Percentiles rank a stretch among this genome's conserved stretches.
These are phyloP conservation scores for Blastocystis sp. DNA, from an alignment of 352 stramenopile species.

Conservation along the genomic window DNA sequence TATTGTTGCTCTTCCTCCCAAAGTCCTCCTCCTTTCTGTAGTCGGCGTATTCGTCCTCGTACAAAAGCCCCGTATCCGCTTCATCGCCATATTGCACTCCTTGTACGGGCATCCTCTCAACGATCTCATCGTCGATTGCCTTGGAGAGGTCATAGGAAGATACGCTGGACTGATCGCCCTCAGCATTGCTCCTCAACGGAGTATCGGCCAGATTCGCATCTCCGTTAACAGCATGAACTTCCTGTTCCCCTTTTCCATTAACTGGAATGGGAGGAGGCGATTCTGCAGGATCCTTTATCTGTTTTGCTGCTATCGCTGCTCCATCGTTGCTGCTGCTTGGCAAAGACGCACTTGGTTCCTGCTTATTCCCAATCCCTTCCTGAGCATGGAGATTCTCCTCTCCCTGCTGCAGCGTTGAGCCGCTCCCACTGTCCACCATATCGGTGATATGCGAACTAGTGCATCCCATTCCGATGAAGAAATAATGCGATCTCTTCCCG, in stretches of 20 bases:
- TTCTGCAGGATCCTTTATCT: no score
- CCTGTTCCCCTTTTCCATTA: neutral
- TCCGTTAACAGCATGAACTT: neutral
- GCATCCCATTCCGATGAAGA: constrained; percentile 46
- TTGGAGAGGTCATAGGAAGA: neutral
- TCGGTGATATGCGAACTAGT: constrained; percentile 29
- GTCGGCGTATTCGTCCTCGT: no score
- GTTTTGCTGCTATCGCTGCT: no score
- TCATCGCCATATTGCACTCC: neutral
- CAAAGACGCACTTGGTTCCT: neutral
- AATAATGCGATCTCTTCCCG: neutral
- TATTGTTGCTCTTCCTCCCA: neutral
- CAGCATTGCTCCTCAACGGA: neutral
- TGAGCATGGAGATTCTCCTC: neutral
- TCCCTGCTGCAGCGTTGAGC: neutral
- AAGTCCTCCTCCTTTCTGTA: no score
- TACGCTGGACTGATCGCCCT: neutral
- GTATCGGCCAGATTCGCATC: no score
- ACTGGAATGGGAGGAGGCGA: neutral
- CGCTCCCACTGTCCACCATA: neutral
- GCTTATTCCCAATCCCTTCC: neutral
- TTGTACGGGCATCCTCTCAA: neutral
- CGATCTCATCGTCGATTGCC: neutral
- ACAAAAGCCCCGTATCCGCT: neutral
- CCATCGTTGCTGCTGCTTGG: neutral